Evolutionary conservation across 345 rosid genomes (phyloP).

Genomic region (Combretum micranthum): DNA sequence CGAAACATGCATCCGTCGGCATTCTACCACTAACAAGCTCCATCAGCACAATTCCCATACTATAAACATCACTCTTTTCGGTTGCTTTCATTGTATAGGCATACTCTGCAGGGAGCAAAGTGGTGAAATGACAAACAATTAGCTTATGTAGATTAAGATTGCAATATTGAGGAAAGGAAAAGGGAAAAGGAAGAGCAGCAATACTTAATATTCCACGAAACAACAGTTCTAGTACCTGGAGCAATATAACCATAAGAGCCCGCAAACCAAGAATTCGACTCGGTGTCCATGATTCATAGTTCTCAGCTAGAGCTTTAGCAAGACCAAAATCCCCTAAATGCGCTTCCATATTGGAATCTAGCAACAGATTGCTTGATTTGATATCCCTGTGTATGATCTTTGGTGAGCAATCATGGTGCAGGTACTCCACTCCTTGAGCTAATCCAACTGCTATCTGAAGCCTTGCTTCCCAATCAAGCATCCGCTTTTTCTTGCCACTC

Average conservation of each 20-base stretch:
- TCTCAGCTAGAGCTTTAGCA: constrained; percentile 60
- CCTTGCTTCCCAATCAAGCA: constrained; percentile 83
- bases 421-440: constrained; percentile 87
- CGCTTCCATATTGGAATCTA: constrained; percentile 84
- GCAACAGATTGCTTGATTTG: constrained; percentile 80
- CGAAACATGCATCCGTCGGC: constrained; percentile 68
- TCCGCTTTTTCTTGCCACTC: constrained; percentile 35
- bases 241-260: constrained; percentile 93
- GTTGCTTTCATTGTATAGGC: constrained; percentile 82
- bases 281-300: constrained; percentile 46
- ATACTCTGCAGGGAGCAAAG: constrained; percentile 42
- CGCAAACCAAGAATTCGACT: constrained; percentile 77
- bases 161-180: background rate
- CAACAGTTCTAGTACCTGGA: constrained; percentile 40
- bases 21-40: constrained; percentile 80
- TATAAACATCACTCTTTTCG: constrained; percentile 87
- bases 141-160: background rate
- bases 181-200: background rate
- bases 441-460: constrained; percentile 72
- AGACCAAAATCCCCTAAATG: constrained; percentile 94
- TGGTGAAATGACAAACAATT: background rate
- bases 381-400: constrained; percentile 83
- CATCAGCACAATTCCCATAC: constrained; percentile 81
- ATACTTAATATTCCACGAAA: too few species aligned
- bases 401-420: constrained; percentile 91